Evolutionary conservation across 2,329 filamentous ascomycete genomes (phyloP).

Genomic region (Cercospora sojina): DNA sequence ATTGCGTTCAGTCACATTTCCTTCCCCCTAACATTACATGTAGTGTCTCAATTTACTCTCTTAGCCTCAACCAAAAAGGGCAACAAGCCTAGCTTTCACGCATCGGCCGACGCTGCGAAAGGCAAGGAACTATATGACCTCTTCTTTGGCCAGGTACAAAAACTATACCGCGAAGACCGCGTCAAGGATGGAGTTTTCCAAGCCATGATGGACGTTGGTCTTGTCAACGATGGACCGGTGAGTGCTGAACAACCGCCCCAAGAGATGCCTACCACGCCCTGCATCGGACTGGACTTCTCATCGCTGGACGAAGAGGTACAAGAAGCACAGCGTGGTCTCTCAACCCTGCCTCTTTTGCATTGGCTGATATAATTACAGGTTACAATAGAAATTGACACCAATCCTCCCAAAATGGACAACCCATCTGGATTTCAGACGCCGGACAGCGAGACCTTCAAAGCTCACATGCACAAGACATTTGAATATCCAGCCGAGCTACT

Average conservation of each 20-base stretch:
- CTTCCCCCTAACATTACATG: slow-evolving; percentile 15
- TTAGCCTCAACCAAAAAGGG: slow-evolving; percentile 93
- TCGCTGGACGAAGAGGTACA: slow-evolving; percentile 58
- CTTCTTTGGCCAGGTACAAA: slow-evolving; percentile 75
- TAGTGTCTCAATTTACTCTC: slow-evolving; percentile 95
- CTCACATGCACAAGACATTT: slow-evolving; percentile 38
- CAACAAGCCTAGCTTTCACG: slow-evolving; percentile 92
- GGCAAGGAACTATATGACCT: slow-evolving; percentile 79
- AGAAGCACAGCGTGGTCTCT: slow-evolving; percentile 20
- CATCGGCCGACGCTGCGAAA: slow-evolving; percentile 73
- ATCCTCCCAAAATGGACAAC: slow-evolving; percentile 44
- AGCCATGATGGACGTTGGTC: slow-evolving; percentile 96
- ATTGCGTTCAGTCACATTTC: neutral
- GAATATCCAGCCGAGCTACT: slow-evolving; percentile 39
- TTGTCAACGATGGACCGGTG: slow-evolving; percentile 82
- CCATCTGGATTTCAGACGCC: slow-evolving; percentile 33
- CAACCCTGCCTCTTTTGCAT: neutral
- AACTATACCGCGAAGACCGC: slow-evolving; percentile 67
- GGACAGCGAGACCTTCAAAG: slow-evolving; percentile 35
- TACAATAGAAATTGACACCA: slow-evolving; percentile 51
- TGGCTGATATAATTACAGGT: slow-evolving; percentile 41
- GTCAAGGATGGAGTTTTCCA: slow-evolving; percentile 97
- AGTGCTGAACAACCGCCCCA: slow-evolving; percentile 40
- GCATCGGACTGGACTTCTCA: slow-evolving; percentile 50
- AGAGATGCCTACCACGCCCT: slow-evolving; percentile 18